Percentiles rank a stretch among this genome's conserved stretches.
Conservation (phyloP, 345 rosid species). For the Eutrema yunnanense region DNA sequence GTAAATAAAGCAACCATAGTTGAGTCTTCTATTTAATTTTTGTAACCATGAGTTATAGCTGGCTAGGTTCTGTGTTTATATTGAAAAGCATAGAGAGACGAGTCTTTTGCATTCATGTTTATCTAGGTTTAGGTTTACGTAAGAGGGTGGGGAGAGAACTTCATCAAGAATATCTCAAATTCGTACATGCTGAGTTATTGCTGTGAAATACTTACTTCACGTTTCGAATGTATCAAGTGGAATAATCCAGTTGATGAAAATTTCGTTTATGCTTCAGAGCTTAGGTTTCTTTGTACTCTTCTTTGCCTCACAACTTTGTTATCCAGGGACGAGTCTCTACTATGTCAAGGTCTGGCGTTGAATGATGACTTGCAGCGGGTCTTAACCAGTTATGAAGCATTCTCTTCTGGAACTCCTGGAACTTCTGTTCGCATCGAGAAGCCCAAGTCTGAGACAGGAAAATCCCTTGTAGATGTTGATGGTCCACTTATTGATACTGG, state of each 20-base stretch:
- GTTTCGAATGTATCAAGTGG: background rate
- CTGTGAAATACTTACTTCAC: background rate
- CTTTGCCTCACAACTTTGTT: background rate
- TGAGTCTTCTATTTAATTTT: background rate
- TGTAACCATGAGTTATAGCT: background rate
- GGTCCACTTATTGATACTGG: slow-evolving; percentile 80
- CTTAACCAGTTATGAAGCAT: slow-evolving; percentile 78
- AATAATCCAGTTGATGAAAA: background rate
- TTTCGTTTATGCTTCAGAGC: slow-evolving; percentile 1
- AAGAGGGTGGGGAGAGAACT: background rate
- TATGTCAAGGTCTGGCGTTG: slow-evolving; percentile 82
- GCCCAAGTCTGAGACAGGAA: slow-evolving; percentile 50
- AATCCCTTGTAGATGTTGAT: slow-evolving; percentile 48
- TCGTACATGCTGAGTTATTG: background rate
- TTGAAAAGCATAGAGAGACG: background rate
- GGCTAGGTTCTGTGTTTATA: background rate
- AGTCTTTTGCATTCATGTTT: background rate
- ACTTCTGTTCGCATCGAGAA: slow-evolving; percentile 40
- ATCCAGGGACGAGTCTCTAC: slow-evolving; percentile 86
- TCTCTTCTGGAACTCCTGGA: slow-evolving; percentile 57
- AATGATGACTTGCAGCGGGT: slow-evolving; percentile 98
- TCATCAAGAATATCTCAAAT: background rate
- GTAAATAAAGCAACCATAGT: background rate
- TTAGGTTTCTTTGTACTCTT: background rate
- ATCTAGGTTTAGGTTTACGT: background rate